A percentile compares a stretch with the other conserved stretches of the same genome.
phyloP scores from a whole-genome alignment of 1,139 yeast genomes.

The Meyerozyma guilliermondii region DNA sequence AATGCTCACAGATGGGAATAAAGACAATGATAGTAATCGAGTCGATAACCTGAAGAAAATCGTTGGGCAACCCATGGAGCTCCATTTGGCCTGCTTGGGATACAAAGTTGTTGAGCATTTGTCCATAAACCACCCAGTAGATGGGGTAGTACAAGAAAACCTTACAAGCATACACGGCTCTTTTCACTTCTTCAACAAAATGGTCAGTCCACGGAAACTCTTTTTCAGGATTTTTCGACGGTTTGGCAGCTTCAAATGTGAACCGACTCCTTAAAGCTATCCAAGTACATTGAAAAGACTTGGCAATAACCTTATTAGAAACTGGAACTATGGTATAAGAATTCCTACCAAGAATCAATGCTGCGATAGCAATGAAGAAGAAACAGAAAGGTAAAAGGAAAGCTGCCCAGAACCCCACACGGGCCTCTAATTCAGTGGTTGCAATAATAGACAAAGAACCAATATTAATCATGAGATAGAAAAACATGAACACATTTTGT shows the following conservation, averaged over 20 bases:
- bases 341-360: conserved; percentile 53
- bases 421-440: conserved; percentile 34
- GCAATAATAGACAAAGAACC: conserved; percentile 40
- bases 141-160: conserved; percentile 59
- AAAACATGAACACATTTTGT: conserved; percentile 39
- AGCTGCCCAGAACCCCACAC: conserved; percentile 41
- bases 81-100: conserved; percentile 65
- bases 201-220: conserved; percentile 53
- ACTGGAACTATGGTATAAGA: conserved; percentile 58
- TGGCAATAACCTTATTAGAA: conserved; percentile 56
- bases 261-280: conserved; percentile 46
- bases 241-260: conserved; percentile 50
- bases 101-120: conserved; percentile 60
- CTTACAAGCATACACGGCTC: conserved; percentile 58
- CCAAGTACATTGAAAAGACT: conserved; percentile 46
- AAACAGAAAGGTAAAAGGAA: conserved; percentile 59
- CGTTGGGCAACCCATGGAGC: conserved; percentile 61
- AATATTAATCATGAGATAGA: conserved; percentile 38
- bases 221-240: conserved; percentile 39
- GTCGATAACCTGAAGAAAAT: conserved; percentile 58
- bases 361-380: conserved; percentile 55
- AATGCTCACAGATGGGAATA: conserved; percentile 54
- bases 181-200: conserved; percentile 58
- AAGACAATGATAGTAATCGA: conserved; percentile 57
- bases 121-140: conserved; percentile 66